Evolutionary conservation across 495 filamentous ascomycete species (phyloP).

Genomic region (Trichoderma asperelloides): DNA sequence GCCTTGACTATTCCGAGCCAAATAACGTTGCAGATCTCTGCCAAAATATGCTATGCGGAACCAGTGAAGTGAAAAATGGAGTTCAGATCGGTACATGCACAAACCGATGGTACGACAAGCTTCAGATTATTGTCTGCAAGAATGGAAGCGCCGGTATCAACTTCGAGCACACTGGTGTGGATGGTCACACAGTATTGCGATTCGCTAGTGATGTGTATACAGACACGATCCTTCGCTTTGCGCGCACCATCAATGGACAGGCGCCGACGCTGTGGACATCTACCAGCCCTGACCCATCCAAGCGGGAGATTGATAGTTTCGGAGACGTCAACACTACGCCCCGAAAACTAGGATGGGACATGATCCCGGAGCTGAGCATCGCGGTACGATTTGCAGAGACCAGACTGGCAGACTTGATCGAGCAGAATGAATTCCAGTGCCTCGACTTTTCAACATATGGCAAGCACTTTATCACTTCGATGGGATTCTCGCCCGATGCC

Average conservation of each 20-base stretch:
- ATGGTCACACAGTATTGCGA: slow-evolving; percentile 92
- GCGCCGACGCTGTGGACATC: slow-evolving; percentile 90
- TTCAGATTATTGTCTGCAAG: slow-evolving; percentile 98
- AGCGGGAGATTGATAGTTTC: slow-evolving; percentile 87
- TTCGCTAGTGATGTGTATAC: slow-evolving; percentile 97
- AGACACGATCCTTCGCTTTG: slow-evolving; percentile 94
- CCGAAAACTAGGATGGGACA: slow-evolving; percentile 96
- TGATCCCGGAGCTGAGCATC: slow-evolving; percentile 84
- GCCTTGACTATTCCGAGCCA: slow-evolving; percentile 86
- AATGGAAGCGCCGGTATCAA: slow-evolving; percentile 98
- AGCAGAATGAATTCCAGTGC: slow-evolving; percentile 92
- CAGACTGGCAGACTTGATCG: slow-evolving; percentile 84
- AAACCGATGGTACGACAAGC: slow-evolving; percentile 98
- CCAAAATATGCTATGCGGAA: slow-evolving; percentile 97
- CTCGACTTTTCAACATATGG: slow-evolving; percentile 85
- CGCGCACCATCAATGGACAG: slow-evolving; percentile 90
- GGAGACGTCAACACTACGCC: slow-evolving; percentile 92
- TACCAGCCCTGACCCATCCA: slow-evolving; percentile 81
- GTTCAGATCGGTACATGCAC: slow-evolving; percentile 97
- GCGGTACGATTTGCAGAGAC: slow-evolving; percentile 94
- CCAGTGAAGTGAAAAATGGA: slow-evolving; percentile 80
- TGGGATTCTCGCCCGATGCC: slow-evolving; percentile 94
- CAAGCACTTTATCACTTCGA: slow-evolving; percentile 95
- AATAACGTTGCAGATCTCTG: slow-evolving; percentile 68
- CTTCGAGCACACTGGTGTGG: slow-evolving; percentile 96